Base-by-base conservation (phyloP, 768 basidiomycete species). In the Fomitopsis pulvina region DNA sequence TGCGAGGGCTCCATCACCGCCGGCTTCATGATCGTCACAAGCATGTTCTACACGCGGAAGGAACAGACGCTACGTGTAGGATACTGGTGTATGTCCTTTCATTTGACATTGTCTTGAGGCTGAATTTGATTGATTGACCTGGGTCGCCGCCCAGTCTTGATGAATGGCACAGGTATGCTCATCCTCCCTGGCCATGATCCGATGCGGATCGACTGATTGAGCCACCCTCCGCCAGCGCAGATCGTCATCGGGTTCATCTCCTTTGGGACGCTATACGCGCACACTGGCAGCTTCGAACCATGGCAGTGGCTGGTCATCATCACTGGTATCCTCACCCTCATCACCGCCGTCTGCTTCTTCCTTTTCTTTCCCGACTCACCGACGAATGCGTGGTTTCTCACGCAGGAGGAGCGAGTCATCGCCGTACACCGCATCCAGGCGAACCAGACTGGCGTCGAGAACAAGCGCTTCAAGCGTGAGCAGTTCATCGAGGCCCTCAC, bases 371-470 rank as follows among this genome's bases (percentile, higher is more conserved):
- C 85, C 0, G 80, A 87, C 62, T 86, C 83, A 5, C 86, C 87
- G 0, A 82, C 84, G 4, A 82, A 60, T 50, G 85, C 87, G n/a
- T 81, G 82, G 80, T 89, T 89, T 68, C 70, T 89, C 44, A 84
- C 83, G 2, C 67, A 63, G 2, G 68, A 72, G 18, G 87, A 89
- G 57, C 78, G 83, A 11, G 69, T 67, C 1, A 70, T 69, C 18
- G 86, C 87, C 1, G 71, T 88, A 21, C 73, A 69, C 44, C 77
- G 86, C 9, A 75, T 21, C 5, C 54, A 82, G 79, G 75, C 71
- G 64, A 87, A 88, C 55, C 85, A 90, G 76, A 85, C 84, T 0
- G 88, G 87, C 27, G 77, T 88, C 9, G 87, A 89, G 66, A 89
- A 87, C 60, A 91, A 90, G 58, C 74, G 74, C 46, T 90, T 86